Evolutionary conservation across 2,329 filamentous ascomycete species (phyloP).

Genomic region (Aspergillus oerlinghausenensis): DNA sequence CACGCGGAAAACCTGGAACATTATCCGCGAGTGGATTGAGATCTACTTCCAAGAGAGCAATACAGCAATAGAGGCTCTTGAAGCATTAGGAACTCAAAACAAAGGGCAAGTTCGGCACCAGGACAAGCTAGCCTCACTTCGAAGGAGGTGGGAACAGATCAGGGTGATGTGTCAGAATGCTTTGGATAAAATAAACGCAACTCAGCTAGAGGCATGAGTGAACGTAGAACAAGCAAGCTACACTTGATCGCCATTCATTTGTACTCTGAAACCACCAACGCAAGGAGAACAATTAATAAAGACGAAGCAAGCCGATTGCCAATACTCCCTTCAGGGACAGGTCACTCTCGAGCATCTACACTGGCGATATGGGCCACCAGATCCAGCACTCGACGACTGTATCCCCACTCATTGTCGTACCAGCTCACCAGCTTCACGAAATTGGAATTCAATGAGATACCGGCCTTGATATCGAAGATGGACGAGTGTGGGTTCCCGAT

Average conservation of each 20-base stretch:
- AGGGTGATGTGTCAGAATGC: conserved; percentile 21
- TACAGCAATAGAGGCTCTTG: conserved; percentile 11
- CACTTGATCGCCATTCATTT: neutral
- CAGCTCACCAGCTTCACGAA: too few relatives aligned
- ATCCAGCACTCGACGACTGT: too few relatives aligned
- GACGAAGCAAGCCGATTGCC: neutral
- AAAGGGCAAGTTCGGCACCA: conserved; percentile 5
- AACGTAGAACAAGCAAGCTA: neutral
- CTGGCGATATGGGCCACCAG: neutral
- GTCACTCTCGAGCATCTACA: neutral
- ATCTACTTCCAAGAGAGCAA: conserved; percentile 24
- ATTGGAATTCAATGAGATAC: too few relatives aligned
- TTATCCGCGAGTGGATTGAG: conserved; percentile 25
- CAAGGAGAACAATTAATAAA: neutral
- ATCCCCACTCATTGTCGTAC: too few relatives aligned
- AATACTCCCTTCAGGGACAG: neutral
- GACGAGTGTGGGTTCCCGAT: too few relatives aligned
- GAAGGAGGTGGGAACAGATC: conserved; percentile 32
- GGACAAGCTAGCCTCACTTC: conserved; percentile 14
- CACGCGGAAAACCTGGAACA: conserved; percentile 14
- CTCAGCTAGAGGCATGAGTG: neutral
- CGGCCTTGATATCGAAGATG: too few relatives aligned
- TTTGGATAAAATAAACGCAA: neutral
- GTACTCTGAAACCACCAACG: neutral
- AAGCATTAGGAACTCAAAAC: neutral